A percentile compares a stretch with the other conserved stretches of the same genome.
phyloP scores from a whole-genome alignment of 306 rosid species.

The Fragaria vesca region DNA sequence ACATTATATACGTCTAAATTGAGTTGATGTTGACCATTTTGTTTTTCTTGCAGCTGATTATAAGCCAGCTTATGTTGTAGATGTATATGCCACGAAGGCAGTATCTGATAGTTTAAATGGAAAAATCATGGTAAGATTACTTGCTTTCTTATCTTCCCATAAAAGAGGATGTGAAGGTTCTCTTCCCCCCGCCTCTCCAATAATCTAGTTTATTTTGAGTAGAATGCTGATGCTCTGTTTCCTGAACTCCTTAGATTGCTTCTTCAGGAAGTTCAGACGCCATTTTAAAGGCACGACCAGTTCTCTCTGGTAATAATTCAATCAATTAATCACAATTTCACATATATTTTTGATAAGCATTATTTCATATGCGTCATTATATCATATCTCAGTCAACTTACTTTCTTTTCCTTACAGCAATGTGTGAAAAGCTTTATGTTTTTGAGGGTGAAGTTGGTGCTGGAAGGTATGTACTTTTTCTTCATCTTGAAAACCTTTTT shows the following conservation, averaged over 20 bases:
- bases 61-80: conserved; percentile 51
- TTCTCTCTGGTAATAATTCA: conserved; percentile 63
- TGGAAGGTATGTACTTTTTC: conserved; percentile 63
- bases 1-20: background rate
- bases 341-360: conserved; percentile 12
- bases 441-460: conserved; percentile 90
- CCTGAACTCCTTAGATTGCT: conserved; percentile 48
- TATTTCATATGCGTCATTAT: conserved; percentile 13
- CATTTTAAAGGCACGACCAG: conserved; percentile 62
- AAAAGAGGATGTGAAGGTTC: conserved; percentile 10
- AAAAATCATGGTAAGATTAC: conserved; percentile 59
- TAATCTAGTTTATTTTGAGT: conserved; percentile 10
- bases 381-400: conserved; percentile 14
- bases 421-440: conserved; percentile 77
- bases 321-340: conserved; percentile 13
- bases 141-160: conserved; percentile 7
- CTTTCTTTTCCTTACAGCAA: conserved; percentile 59
- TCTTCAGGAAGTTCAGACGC: conserved; percentile 74
- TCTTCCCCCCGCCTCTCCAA: conserved; percentile 17
- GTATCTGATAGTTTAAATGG: conserved; percentile 61
- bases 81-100: conserved; percentile 57
- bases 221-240: conserved; percentile 25
- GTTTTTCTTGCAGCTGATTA: conserved; percentile 52
- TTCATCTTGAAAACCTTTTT: conserved; percentile 28
- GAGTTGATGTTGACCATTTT: conserved; percentile 18